Percentiles rank a stretch among this genome's conserved stretches.
These are phyloP conservation scores for Colletotrichum trifolii DNA, from an alignment of 2,329 filamentous ascomycete species.

Conservation along the genomic window DNA sequence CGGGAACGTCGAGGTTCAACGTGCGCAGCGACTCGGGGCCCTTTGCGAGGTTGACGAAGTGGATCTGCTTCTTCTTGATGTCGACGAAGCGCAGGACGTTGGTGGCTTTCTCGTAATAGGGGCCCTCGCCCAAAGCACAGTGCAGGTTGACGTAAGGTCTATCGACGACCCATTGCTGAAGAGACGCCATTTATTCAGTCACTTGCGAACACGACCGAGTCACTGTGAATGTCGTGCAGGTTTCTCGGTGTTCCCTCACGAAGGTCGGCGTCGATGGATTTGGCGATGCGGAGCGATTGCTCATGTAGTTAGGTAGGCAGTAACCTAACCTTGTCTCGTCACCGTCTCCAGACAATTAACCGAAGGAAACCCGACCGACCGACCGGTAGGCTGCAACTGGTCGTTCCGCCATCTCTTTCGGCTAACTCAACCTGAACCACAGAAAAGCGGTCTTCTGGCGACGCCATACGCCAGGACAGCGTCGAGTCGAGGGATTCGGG, in stretches of 20 bases:
- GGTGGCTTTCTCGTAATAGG: constrained; percentile 75
- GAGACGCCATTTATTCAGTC: constrained; percentile 45
- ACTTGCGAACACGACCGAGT: too few relatives aligned
- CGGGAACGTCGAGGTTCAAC: constrained; percentile 63
- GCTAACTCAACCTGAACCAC: not conserved
- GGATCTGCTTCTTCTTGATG: constrained; percentile 80
- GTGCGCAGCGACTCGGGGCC: constrained; percentile 74
- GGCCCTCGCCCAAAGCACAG: constrained; percentile 78
- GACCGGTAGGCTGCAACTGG: not conserved
- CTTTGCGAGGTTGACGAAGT: constrained; percentile 73
- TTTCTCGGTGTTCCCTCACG: constrained; percentile 1
- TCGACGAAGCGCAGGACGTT: constrained; percentile 82
- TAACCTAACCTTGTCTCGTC: constrained; percentile 1
- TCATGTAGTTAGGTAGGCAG: constrained; percentile 9
- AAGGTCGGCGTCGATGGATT: constrained; percentile 17
- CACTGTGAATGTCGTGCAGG: not conserved
- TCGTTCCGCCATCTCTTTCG: constrained; percentile 14
- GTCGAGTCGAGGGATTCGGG: not conserved
- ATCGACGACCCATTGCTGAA: constrained; percentile 63
- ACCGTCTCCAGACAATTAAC: constrained; percentile 19
- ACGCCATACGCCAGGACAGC: not conserved
- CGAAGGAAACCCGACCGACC: constrained; percentile 28
- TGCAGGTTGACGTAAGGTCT: constrained; percentile 70
- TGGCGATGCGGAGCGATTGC: constrained; percentile 16
- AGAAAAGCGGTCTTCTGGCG: not conserved